Conservation (phyloP, 768 basidiomycete genomes). For the Pleurotus pulmonarius region DNA sequence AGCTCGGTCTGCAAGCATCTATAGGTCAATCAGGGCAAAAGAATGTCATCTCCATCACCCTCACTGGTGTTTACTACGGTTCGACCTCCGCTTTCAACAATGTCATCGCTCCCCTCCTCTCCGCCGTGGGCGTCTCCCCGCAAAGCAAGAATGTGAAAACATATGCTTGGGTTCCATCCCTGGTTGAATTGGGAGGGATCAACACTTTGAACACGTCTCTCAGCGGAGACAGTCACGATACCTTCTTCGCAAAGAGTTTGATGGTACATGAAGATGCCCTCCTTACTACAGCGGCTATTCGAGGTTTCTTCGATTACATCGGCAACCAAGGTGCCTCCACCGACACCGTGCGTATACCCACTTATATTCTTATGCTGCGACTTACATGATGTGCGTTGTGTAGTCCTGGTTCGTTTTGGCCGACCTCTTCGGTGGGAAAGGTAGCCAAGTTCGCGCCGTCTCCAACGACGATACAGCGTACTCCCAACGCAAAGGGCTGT, state of each 20-base stretch:
- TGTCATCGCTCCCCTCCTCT: slow-evolving; percentile 30
- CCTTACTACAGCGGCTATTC: slow-evolving; percentile 26
- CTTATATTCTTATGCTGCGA: slow-evolving; percentile 6
- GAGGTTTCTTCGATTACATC: slow-evolving; percentile 34
- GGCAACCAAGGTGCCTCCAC: slow-evolving; percentile 33
- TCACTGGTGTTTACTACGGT: slow-evolving; percentile 37
- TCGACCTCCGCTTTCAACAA: slow-evolving; percentile 21
- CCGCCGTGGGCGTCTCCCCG: slow-evolving; percentile 20
- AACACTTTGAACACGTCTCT: slow-evolving; percentile 24
- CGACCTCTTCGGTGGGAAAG: slow-evolving; percentile 40
- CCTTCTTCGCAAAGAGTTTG: slow-evolving; percentile 41
- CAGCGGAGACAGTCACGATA: slow-evolving; percentile 28
- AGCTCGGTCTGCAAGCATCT: slow-evolving; percentile 27
- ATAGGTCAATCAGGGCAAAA: slow-evolving; percentile 2
- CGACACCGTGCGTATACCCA: slow-evolving; percentile 22
- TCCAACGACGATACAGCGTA: slow-evolving; percentile 39
- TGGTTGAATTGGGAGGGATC: slow-evolving; percentile 23
- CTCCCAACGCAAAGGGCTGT: slow-evolving; percentile 38
- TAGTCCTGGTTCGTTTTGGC: slow-evolving; percentile 35
- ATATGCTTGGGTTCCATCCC: slow-evolving; percentile 31
- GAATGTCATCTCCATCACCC: slow-evolving; percentile 23
- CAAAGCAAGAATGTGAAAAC: slow-evolving; percentile 19
- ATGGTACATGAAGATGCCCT: slow-evolving; percentile 33
- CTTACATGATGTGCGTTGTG: not conserved
- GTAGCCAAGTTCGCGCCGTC: slow-evolving; percentile 42